Evolutionary conservation across 2,329 filamentous ascomycete genomes (phyloP).

Genomic region (Incumbomyces lentus): DNA sequence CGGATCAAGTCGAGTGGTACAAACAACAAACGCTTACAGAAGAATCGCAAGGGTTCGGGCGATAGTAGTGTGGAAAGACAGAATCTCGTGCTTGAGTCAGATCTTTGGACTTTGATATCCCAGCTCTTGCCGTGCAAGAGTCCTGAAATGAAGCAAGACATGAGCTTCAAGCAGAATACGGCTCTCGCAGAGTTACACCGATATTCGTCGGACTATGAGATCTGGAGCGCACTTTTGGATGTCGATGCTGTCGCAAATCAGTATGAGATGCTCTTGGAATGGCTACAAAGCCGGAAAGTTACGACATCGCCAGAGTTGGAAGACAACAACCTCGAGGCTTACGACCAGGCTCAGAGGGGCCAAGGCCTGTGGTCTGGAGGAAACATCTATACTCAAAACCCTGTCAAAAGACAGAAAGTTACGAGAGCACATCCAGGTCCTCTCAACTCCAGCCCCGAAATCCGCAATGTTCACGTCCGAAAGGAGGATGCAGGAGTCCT

Average conservation of each 20-base stretch:
- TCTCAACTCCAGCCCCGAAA: constrained; percentile 52
- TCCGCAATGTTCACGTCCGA: constrained; percentile 43
- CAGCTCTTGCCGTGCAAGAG: constrained; percentile 66
- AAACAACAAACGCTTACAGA: constrained; percentile 9
- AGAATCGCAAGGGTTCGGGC: constrained; percentile 20
- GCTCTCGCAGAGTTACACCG: constrained; percentile 37
- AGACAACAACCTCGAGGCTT: constrained; percentile 63
- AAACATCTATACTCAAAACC: constrained; percentile 83
- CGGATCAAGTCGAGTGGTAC: neutral
- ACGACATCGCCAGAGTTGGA: constrained; percentile 59
- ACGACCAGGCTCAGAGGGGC: constrained; percentile 64
- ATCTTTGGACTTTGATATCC: constrained; percentile 58
- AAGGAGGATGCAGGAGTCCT: constrained; percentile 44
- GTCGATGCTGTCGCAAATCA: constrained; percentile 65
- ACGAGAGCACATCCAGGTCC: constrained; percentile 57
- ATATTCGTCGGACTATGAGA: constrained; percentile 50
- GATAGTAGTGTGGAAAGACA: constrained; percentile 36
- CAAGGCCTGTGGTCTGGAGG: constrained; percentile 71
- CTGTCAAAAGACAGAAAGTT: constrained; percentile 82
- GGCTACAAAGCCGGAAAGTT: constrained; percentile 66
- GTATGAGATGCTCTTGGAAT: constrained; percentile 69
- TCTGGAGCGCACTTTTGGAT: constrained; percentile 66
- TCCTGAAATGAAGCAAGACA: constrained; percentile 38
- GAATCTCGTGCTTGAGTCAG: constrained; percentile 69
- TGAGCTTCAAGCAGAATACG: constrained; percentile 30